phyloP scores from a whole-genome alignment of 106 monocot genomes.

The Dendrobium officinale region DNA sequence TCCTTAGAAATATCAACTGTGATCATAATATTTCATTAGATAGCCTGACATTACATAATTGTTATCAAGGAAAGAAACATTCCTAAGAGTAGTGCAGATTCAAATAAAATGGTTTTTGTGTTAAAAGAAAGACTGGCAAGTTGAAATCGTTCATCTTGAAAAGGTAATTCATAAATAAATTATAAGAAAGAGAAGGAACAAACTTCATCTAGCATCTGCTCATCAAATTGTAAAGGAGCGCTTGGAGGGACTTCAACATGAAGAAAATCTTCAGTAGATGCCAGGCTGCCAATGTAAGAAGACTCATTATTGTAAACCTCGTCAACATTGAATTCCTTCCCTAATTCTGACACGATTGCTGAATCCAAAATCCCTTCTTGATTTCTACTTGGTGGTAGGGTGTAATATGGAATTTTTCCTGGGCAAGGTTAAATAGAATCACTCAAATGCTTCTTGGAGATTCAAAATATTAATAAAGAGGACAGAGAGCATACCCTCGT shows the following conservation, averaged over 20 bases:
- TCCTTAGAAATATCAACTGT: no score
- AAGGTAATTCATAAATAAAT: not conserved
- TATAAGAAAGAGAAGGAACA: not conserved
- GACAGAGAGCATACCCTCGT: constrained; percentile 57
- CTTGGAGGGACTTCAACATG: constrained; percentile 75
- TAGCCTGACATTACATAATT: not conserved
- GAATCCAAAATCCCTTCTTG: constrained; percentile 27
- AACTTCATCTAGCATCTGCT: constrained; percentile 70
- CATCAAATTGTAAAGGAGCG: constrained; percentile 46
- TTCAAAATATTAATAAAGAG: not conserved
- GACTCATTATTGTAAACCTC: constrained; percentile 74
- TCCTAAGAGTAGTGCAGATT: no score
- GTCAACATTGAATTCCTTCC: constrained; percentile 84
- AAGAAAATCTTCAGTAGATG: constrained; percentile 56
- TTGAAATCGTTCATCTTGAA: not conserved
- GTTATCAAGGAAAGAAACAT: no score
- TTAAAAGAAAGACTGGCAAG: not conserved
- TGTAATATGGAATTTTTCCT: constrained; percentile 96
- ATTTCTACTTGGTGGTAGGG: constrained; percentile 59
- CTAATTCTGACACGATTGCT: constrained; percentile 61
- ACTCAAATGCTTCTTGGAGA: not conserved
- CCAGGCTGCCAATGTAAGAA: constrained; percentile 70
- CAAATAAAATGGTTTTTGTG: no score
- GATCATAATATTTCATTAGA: no score
- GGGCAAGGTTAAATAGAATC: constrained; percentile 1